A percentile compares a stretch with the other conserved stretches of the same genome.
Conservation (phyloP, 2,329 filamentous ascomycete genomes). For the Fusarium sp. region DNA sequence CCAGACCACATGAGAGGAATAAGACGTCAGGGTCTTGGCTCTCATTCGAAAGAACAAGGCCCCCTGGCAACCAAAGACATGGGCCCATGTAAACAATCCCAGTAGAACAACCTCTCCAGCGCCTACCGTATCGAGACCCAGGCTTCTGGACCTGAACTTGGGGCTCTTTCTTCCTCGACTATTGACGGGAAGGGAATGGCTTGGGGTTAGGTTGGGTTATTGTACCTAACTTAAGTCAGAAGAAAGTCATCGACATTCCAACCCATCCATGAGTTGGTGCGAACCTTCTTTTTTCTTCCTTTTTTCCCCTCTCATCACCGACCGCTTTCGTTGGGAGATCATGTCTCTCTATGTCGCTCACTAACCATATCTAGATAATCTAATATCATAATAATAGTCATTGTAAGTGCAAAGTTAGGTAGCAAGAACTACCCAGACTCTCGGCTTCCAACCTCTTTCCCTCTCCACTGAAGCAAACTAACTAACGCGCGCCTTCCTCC, state of each 20-base stretch:
- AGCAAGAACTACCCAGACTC: background rate
- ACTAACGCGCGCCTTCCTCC: constrained; percentile 20
- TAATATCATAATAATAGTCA: constrained; percentile 6
- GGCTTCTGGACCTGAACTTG: constrained; percentile 5
- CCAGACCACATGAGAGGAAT: constrained; percentile 13
- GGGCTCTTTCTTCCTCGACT: background rate
- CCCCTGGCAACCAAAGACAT: constrained; percentile 34
- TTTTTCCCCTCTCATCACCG: constrained; percentile 12
- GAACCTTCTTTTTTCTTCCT: constrained; percentile 24
- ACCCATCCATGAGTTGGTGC: constrained; percentile 17
- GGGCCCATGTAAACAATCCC: constrained; percentile 36
- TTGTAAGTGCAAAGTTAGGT: constrained; percentile 19
- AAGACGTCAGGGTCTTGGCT: constrained; percentile 36
- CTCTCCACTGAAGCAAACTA: constrained; percentile 6
- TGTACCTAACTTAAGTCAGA: background rate
- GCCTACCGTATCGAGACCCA: constrained; percentile 4
- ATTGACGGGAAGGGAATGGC: constrained; percentile 28
- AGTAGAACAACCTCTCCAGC: constrained; percentile 35
- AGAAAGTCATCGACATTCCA: constrained; percentile 36
- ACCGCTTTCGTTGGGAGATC: constrained; percentile 23
- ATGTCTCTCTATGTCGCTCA: constrained; percentile 20
- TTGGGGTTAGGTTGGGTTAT: constrained; percentile 8
- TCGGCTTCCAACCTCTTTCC: constrained; percentile 10
- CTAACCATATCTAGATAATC: constrained; percentile 12
- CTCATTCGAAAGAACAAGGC: constrained; percentile 30